phyloP scores from a whole-genome alignment of 768 basidiomycete genomes.

The Mycena sanguinolenta region DNA sequence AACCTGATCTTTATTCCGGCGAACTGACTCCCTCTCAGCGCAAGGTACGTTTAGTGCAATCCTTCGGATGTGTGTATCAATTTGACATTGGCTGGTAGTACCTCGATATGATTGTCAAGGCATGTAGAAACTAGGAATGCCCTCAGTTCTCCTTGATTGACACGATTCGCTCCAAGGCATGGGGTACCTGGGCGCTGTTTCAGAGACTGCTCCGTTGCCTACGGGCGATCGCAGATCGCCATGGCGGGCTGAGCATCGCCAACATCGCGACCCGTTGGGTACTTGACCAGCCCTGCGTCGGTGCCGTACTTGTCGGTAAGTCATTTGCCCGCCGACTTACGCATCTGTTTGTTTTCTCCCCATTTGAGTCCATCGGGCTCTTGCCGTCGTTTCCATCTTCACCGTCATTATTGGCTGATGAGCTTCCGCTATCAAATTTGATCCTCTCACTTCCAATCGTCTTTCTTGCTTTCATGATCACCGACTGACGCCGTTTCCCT shows the following conservation, averaged over 20 bases:
- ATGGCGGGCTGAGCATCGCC: slow-evolving; percentile 75
- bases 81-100: slow-evolving; percentile 60
- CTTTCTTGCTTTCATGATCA: background rate
- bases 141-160: no score
- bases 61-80: background rate
- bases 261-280: slow-evolving; percentile 89
- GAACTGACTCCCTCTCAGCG: slow-evolving; percentile 84
- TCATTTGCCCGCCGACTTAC: background rate
- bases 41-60: slow-evolving; percentile 64
- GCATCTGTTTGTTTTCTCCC: background rate
- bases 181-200: slow-evolving; percentile 85
- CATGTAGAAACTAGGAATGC: no score
- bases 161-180: slow-evolving; percentile 56
- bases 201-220: slow-evolving; percentile 73
- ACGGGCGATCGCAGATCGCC: slow-evolving; percentile 74
- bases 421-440: background rate
- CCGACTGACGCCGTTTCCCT: background rate
- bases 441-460: background rate
- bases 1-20: slow-evolving; percentile 78
- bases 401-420: background rate
- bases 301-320: slow-evolving; percentile 83
- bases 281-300: slow-evolving; percentile 84
- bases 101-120: slow-evolving; percentile 73
- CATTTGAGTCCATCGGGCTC: background rate
- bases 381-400: background rate